These are phyloP conservation scores for Beauveria asiatica DNA, from an alignment of 2,329 filamentous ascomycete genomes.

Conservation along the genomic window DNA sequence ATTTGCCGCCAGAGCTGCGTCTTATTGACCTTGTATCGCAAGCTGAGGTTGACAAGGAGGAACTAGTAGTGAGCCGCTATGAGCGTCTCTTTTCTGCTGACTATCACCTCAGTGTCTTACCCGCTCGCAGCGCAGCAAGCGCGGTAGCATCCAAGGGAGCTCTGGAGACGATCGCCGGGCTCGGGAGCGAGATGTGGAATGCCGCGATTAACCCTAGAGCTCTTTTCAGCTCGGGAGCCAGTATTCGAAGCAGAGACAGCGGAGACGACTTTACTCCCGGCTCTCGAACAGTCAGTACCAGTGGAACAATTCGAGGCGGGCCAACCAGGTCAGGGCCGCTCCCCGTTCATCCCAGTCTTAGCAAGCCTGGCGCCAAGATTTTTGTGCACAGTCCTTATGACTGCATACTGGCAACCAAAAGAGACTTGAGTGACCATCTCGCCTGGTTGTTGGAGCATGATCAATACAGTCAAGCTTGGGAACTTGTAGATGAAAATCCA, in stretches of 20 bases:
- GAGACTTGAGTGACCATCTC: slow-evolving; percentile 79
- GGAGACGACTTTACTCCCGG: slow-evolving; percentile 48
- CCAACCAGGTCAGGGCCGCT: slow-evolving; percentile 20
- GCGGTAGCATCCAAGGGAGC: slow-evolving; percentile 61
- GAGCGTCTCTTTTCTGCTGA: slow-evolving; percentile 80
- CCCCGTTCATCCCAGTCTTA: slow-evolving; percentile 44
- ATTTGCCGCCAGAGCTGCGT: slow-evolving; percentile 77
- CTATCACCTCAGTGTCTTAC: slow-evolving; percentile 81
- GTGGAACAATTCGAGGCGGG: slow-evolving; percentile 22
- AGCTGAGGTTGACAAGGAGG: slow-evolving; percentile 79
- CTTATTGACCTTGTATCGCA: slow-evolving; percentile 85
- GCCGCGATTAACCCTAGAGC: slow-evolving; percentile 79
- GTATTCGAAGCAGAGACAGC: slow-evolving; percentile 55
- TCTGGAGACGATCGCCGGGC: slow-evolving; percentile 64
- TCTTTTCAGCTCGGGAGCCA: slow-evolving; percentile 80
- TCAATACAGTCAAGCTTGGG: slow-evolving; percentile 80
- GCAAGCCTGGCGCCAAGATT: slow-evolving; percentile 57
- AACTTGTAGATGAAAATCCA: slow-evolving; percentile 79
- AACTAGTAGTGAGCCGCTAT: slow-evolving; percentile 75
- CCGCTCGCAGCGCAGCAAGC: slow-evolving; percentile 59
- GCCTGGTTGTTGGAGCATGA: slow-evolving; percentile 76
- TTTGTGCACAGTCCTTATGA: slow-evolving; percentile 97
- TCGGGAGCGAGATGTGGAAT: slow-evolving; percentile 78
- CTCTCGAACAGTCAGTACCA: slow-evolving; percentile 31
- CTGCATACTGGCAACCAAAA: slow-evolving; percentile 83